Evolutionary conservation across 176 grass and related monocot genomes (phyloP), one percentile per base, ranked within the genome.

Genomic region (Musa schizocarpa): DNA sequence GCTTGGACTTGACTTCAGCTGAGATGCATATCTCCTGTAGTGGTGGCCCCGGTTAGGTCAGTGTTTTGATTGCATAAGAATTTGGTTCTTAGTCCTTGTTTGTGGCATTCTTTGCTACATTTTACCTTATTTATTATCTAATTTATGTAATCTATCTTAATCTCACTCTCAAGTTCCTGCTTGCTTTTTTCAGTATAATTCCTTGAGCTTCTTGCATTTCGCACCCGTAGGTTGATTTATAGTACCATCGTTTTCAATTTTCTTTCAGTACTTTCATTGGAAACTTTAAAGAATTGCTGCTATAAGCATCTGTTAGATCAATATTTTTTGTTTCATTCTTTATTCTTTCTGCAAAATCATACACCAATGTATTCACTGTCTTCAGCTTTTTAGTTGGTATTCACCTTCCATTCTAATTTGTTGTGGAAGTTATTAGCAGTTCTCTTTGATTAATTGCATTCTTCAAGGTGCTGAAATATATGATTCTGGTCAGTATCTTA

Each of bases 21-120:
- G 81, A 79, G 78, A 87, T 89, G 88, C 90, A 92, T 93, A 79
- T 89, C 87, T 87, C 86, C 70, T 87, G 63, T 86, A 90, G 81
- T 83, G 85, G 72, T 89, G 88, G 86, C 66, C 75, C 83, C 74
- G 1, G 81, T 88, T 93, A 90, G 93, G 88, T 90, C 93, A 93
- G 90, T 93, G 79, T 86, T 89, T 74, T 71, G 86, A 88, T 90
- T 86, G 82, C 82, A 78, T 77, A 76, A 80, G 86, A 88, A 89
- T 78, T 88, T 82, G 77, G 68, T 84, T 80, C 77, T 85, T 79
- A 76, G 59, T 82, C 88, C 86, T 74, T 78, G 13, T 26, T 20
- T 96, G 78, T 68, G 74, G 86, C 68, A 80, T 84, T 62, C 25
- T 61, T 48, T 79, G 65, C 74, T 73, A 53, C 69, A 63, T 48